Evolutionary conservation across 495 filamentous ascomycete species (phyloP).

Genomic region (Annulohypoxylon nitens): DNA sequence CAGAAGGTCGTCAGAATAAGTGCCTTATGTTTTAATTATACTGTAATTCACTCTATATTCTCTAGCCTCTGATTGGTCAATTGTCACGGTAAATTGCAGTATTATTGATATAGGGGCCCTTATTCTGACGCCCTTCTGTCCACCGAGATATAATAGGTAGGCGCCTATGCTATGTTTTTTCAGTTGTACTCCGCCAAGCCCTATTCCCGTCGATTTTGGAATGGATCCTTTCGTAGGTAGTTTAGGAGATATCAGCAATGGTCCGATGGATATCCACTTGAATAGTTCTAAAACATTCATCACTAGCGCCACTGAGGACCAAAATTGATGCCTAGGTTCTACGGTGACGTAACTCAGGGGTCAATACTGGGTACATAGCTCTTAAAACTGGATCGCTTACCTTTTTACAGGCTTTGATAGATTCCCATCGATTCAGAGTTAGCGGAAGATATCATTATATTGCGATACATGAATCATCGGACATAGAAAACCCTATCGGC

Average conservation of each 20-base stretch:
- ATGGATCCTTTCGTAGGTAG: background rate
- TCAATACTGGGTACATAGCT: background rate
- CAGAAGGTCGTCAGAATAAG: no score
- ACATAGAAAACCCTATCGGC: conserved; percentile 25
- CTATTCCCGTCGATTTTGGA: background rate
- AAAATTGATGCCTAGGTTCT: background rate
- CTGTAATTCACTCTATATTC: no score
- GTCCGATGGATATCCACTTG: background rate
- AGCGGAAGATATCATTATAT: background rate
- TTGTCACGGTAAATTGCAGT: no score
- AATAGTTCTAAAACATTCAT: background rate
- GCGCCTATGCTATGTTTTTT: background rate
- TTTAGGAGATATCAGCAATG: conserved; percentile 5
- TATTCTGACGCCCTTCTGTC: no score
- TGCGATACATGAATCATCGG: conserved; percentile 13
- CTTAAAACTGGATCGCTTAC: background rate
- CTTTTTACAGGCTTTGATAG: background rate
- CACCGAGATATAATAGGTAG: no score
- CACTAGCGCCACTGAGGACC: background rate
- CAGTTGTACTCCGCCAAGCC: no score
- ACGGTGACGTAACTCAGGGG: background rate
- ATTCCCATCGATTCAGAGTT: background rate
- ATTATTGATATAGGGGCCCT: no score
- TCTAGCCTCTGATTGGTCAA: no score
- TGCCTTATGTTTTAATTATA: no score